These are phyloP conservation scores for Leucoagaricus sp. DNA, from an alignment of 1,284 basidiomycete species.

Conservation along the genomic window DNA sequence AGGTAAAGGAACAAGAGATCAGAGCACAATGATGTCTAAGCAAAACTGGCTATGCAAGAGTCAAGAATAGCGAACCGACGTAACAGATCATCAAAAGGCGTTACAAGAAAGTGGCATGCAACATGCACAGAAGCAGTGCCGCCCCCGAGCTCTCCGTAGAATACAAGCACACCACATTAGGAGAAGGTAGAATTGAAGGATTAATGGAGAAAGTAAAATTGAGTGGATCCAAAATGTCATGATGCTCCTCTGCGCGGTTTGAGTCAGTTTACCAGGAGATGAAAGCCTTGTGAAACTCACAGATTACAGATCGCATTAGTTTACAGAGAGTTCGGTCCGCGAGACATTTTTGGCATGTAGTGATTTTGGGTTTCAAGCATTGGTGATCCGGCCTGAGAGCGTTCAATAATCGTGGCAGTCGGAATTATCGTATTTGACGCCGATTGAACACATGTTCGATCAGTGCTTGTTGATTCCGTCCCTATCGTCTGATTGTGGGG, in stretches of 20 bases:
- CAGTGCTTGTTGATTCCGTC: constrained; percentile 43
- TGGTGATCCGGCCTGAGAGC: constrained; percentile 64
- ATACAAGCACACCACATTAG: constrained; percentile 4
- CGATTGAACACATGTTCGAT: constrained; percentile 37
- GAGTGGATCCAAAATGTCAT: neutral
- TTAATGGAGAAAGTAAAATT: constrained; percentile 7
- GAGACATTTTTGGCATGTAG: constrained; percentile 22
- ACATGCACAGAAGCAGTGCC: neutral
- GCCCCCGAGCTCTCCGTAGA: neutral
- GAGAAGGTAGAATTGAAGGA: constrained; percentile 4
- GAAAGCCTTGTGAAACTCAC: neutral
- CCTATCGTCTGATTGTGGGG: constrained; percentile 68
- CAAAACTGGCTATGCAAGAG: neutral
- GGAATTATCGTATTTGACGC: constrained; percentile 39
- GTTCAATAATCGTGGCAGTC: constrained; percentile 52
- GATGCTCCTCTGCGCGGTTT: neutral
- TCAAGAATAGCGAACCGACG: neutral
- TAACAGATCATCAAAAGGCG: too few species aligned
- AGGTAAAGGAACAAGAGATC: too few species aligned
- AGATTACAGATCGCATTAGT: constrained; percentile 3
- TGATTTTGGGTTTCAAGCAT: constrained; percentile 30
- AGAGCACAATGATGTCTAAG: too few species aligned
- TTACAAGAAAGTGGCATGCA: neutral
- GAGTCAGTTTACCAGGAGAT: neutral
- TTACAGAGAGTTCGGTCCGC: constrained; percentile 20